These are phyloP conservation scores for Boletus rubescentipes DNA, from an alignment of 768 basidiomycete genomes.

Conservation along the genomic window DNA sequence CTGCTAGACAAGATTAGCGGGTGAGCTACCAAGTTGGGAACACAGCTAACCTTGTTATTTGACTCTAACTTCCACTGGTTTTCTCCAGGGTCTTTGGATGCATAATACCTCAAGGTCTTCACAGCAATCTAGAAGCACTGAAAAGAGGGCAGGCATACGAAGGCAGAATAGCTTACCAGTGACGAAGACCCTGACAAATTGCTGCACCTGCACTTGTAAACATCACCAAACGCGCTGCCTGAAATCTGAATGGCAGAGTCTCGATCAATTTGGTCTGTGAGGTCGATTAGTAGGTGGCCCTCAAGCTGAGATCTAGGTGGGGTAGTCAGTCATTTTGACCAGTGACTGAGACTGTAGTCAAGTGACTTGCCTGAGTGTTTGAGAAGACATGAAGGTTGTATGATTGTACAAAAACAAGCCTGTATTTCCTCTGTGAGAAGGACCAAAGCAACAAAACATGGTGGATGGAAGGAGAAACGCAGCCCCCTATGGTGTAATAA, in stretches of 20 bases:
- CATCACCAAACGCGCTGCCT: neutral
- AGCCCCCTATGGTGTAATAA: too few species aligned
- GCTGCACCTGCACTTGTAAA: constrained; percentile 1
- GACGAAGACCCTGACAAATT: neutral
- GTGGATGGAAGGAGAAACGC: too few species aligned
- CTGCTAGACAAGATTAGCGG: neutral
- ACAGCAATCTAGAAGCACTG: neutral
- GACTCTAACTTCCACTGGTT: neutral
- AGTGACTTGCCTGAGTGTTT: neutral
- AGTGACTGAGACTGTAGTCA: too few species aligned
- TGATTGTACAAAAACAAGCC: too few species aligned
- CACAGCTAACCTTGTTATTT: neutral
- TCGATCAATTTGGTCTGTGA: neutral
- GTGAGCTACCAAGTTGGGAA: neutral
- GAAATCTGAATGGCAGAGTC: neutral
- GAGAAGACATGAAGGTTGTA: neutral
- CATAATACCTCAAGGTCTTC: neutral
- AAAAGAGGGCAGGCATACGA: neutral
- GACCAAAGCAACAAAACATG: too few species aligned
- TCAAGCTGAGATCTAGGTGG: neutral
- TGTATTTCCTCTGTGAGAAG: too few species aligned
- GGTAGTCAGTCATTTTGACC: neutral
- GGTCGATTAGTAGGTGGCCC: neutral
- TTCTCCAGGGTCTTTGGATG: neutral
- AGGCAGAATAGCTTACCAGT: neutral